Evolutionary conservation across 345 rosid species (phyloP).

Genomic region (Capsella bursapastoris): DNA sequence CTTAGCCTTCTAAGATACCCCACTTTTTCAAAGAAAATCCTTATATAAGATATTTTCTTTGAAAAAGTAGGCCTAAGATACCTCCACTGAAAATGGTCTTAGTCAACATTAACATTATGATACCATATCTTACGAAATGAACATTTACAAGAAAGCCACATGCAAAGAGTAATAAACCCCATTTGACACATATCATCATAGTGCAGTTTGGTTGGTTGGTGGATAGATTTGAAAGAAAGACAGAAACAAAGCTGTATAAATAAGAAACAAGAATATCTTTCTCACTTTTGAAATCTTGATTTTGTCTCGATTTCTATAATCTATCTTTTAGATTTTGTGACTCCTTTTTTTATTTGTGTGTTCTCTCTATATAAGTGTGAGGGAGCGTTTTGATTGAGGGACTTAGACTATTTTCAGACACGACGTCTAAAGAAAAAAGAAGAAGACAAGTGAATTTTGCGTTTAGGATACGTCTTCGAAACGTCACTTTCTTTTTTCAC

Average conservation of each 20-base stretch:
- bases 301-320: conserved; percentile 40
- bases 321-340: conserved; percentile 43
- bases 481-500: conserved; percentile 44
- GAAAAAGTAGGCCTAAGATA: too few relatives aligned
- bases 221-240: conserved; percentile 11
- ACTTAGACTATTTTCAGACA: conserved; percentile 34
- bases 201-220: conserved; percentile 37
- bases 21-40: too few relatives aligned
- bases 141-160: conserved; percentile 1
- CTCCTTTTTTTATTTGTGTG: conserved; percentile 17
- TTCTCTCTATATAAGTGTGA: conserved; percentile 27
- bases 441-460: conserved; percentile 45
- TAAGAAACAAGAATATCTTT: conserved; percentile 39
- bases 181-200: conserved; percentile 22
- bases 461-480: conserved; percentile 44
- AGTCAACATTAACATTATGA: conserved; percentile 24
- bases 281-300: conserved; percentile 42
- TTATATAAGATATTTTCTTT: too few relatives aligned
- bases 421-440: conserved; percentile 18
- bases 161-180: conserved; percentile 11
- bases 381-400: conserved; percentile 48
- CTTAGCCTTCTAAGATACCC: too few relatives aligned
- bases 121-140: not conserved
- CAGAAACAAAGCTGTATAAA: conserved; percentile 27
- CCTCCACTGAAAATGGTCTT: too few relatives aligned